Evolutionary conservation across 2,329 filamentous ascomycete genomes (phyloP), one percentile per base, ranked within the genome.

Genomic region (Ascochyta fabae): DNA sequence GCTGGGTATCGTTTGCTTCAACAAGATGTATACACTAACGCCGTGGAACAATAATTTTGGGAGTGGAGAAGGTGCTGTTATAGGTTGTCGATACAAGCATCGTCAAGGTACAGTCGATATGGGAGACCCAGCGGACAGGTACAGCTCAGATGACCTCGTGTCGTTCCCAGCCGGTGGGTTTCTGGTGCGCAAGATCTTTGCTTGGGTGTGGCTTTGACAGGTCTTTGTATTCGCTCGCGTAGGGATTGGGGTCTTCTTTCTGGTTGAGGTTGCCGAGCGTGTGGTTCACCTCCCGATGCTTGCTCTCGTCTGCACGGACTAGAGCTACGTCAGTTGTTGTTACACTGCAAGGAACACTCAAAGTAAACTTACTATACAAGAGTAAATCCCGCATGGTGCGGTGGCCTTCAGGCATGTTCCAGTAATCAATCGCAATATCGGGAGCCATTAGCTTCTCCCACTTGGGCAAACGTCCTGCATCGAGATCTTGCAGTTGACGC

Each of bases 231-330:
- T 87, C 83, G 75, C 88, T 90, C 41, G 91, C 88, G 70, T 95
- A 99, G 2, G 95, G 95, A 70, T 99, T 99, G 2, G 94, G 93
- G 70, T 99, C 95, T 31, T 87, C 83, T 48, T 86, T 87, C 72
- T 95, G 92, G 65, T 96, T 81, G 55, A 99, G 81, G 72, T 98
- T 98, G 47, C 90, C 87, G 38, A 99, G 78, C 0, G 95, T 98
- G 75, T 99, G 95, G 78, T 99, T 98, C 66, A 98, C 94, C 71
- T 96, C 95, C 31, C 95, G 84, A 71, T 96, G 92, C 73, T 77
- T 77, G 48, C 68, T 69, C 64, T 76, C 74, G 35, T 77, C 74
- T 47, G 74, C 73, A 48, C 72, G 70, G 41, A 75, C 70, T 73
- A 47, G 46, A 27, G 12, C 19, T 35, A 26, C 23, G 42, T 56